Percentiles rank a stretch among this genome's conserved stretches.
Evolutionary conservation across 495 filamentous ascomycete genomes (phyloP).

Genomic region (Delitschia confertaspora): DNA sequence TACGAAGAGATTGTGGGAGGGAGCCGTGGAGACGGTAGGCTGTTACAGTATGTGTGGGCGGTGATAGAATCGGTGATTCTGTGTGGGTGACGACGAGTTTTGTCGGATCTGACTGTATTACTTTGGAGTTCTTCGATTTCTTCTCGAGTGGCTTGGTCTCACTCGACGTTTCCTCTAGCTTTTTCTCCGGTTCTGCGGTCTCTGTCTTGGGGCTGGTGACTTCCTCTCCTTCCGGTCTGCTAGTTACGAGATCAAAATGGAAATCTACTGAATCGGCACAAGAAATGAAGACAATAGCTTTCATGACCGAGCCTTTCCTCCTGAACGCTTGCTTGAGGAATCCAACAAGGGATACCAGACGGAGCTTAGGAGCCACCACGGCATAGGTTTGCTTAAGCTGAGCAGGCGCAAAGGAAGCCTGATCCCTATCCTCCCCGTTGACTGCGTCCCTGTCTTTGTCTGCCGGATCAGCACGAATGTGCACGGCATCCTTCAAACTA

Average conservation of each 20-base stretch:
- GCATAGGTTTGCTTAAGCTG: constrained; percentile 88
- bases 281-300: constrained; percentile 90
- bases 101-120: constrained; percentile 24
- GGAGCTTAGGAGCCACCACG: constrained; percentile 77
- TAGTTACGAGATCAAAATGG: constrained; percentile 79
- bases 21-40: constrained; percentile 90
- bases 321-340: constrained; percentile 78
- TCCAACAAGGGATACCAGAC: constrained; percentile 76
- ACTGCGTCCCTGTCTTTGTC: constrained; percentile 41
- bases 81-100: constrained; percentile 24
- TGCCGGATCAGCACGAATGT: constrained; percentile 62
- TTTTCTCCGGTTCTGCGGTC: constrained; percentile 16
- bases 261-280: constrained; percentile 97
- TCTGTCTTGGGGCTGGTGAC: constrained; percentile 26
- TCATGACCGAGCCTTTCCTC: constrained; percentile 79
- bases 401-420: constrained; percentile 73
- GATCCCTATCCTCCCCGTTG: constrained; percentile 37
- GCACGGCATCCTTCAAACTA: constrained; percentile 84
- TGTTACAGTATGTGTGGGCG: constrained; percentile 40
- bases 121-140: constrained; percentile 6
- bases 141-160: constrained; percentile 1
- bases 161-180: constrained; percentile 3
- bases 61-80: constrained; percentile 21
- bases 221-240: constrained; percentile 25
- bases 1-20: constrained; percentile 77